Percentiles rank a stretch among this genome's conserved stretches.
phyloP scores from a whole-genome alignment of 495 filamentous ascomycete species.

The Annulohypoxylon maeteangense region DNA sequence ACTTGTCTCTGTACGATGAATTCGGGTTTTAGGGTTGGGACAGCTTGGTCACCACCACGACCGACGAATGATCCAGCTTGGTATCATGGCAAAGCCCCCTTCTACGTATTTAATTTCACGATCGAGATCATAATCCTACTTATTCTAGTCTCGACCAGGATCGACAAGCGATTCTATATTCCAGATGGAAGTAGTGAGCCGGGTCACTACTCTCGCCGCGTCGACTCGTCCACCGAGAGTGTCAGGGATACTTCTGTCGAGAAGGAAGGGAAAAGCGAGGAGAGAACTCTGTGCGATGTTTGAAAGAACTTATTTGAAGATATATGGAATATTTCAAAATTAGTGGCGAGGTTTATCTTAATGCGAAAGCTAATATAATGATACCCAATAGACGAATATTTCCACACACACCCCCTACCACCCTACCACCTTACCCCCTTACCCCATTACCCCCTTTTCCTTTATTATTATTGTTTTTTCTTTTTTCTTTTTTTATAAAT shows the following conservation, averaged over 20 bases:
- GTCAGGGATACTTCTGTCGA: conserved; percentile 2
- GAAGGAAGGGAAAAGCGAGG: conserved; percentile 16
- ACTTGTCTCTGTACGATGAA: conserved; percentile 70
- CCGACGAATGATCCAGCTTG: conserved; percentile 68
- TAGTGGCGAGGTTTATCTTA: too few species aligned
- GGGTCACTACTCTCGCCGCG: conserved; percentile 51
- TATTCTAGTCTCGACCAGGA: conserved; percentile 67
- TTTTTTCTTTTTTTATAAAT: too few species aligned
- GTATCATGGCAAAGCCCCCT: conserved; percentile 75
- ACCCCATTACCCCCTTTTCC: too few species aligned
- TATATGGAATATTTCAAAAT: too few species aligned
- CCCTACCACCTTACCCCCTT: too few species aligned
- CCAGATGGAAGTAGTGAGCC: conserved; percentile 60
- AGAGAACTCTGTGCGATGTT: conserved; percentile 12
- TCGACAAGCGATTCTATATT: conserved; percentile 81
- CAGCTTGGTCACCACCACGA: conserved; percentile 61
- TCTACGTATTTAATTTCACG: conserved; percentile 81
- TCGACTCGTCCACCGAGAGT: conserved; percentile 15
- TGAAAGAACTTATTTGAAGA: background rate
- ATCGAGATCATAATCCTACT: conserved; percentile 76
- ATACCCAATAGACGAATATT: too few species aligned
- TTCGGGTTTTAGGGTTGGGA: conserved; percentile 72
- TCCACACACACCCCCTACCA: too few species aligned
- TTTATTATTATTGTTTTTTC: too few species aligned
- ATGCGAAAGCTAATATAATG: too few species aligned